Percentiles rank a stretch among this genome's conserved stretches.
Evolutionary conservation across 2,329 filamentous ascomycete genomes (phyloP).

Genomic region (Alternaria arbusti): DNA sequence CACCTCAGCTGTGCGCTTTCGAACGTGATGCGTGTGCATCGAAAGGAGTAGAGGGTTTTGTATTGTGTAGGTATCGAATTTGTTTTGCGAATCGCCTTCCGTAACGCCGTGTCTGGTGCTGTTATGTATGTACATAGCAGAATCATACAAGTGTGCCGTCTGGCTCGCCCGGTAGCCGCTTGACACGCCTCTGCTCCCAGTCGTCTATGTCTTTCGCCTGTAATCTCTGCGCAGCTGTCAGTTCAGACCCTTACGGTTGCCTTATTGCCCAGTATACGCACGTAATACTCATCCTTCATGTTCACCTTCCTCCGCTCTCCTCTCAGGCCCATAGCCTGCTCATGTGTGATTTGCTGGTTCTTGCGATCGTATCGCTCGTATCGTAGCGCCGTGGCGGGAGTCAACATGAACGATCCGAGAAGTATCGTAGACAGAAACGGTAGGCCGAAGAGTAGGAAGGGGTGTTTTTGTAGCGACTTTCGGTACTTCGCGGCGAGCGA

Average conservation of each 20-base stretch:
- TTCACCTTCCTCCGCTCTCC: constrained; percentile 73
- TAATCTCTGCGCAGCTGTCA: constrained; percentile 63
- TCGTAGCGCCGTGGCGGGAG: constrained; percentile 88
- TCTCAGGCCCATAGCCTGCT: constrained; percentile 85
- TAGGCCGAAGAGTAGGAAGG: constrained; percentile 91
- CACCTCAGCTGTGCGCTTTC: too few relatives aligned
- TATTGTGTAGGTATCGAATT: neutral
- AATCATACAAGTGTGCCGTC: constrained; percentile 72
- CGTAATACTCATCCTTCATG: constrained; percentile 87
- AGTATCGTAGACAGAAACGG: constrained; percentile 92
- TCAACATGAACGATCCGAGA: constrained; percentile 90
- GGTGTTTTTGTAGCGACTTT: constrained; percentile 73
- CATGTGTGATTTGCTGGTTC: constrained; percentile 81
- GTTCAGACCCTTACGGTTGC: neutral
- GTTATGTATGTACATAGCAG: neutral
- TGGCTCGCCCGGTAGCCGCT: constrained; percentile 85
- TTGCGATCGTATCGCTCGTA: constrained; percentile 94
- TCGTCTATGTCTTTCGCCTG: constrained; percentile 90
- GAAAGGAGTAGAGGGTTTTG: too few relatives aligned
- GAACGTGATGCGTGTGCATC: neutral
- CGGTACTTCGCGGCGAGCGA: constrained; percentile 80
- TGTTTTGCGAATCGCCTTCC: neutral
- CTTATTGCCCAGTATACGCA: constrained; percentile 54
- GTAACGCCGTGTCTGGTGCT: constrained; percentile 9
- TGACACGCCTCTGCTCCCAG: constrained; percentile 96